phyloP scores from a whole-genome alignment of 148 eudicot species.

The Tetragonia tetragonoides region DNA sequence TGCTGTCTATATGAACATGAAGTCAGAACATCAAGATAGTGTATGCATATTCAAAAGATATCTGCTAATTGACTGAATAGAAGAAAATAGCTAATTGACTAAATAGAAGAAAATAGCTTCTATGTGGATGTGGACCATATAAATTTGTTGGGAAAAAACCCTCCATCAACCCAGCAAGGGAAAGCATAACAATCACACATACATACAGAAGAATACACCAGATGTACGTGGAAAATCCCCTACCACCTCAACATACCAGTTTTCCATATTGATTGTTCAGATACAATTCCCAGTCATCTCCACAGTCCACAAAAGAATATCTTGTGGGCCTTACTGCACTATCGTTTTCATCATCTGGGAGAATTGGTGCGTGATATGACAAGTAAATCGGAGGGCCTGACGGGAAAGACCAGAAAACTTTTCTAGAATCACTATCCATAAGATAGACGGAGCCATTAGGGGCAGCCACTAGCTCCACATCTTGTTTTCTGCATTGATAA shows the following conservation, averaged over 20 bases:
- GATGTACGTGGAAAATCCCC: too few relatives aligned
- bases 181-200: too few relatives aligned
- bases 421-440: slow-evolving; percentile 56
- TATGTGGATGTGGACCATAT: too few relatives aligned
- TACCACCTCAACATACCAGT: slow-evolving; percentile 43
- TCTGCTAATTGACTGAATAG: too few relatives aligned
- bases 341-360: slow-evolving; percentile 39
- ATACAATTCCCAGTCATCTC: slow-evolving; percentile 80
- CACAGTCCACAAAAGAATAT: slow-evolving; percentile 69
- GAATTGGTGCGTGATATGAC: slow-evolving; percentile 60
- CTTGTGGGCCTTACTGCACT: slow-evolving; percentile 34
- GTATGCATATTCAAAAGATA: too few relatives aligned
- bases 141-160: too few relatives aligned
- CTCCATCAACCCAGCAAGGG: too few relatives aligned
- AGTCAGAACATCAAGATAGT: too few relatives aligned
- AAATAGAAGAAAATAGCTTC: too few relatives aligned
- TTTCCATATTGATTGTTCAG: slow-evolving; percentile 48
- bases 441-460: slow-evolving; percentile 80
- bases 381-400: slow-evolving; percentile 78
- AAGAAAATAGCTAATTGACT: too few relatives aligned
- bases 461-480: slow-evolving; percentile 69
- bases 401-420: slow-evolving; percentile 76
- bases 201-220: too few relatives aligned
- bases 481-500: slow-evolving; percentile 39
- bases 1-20: too few relatives aligned